Conservation (phyloP, 176 grass and related monocot genomes). For the Panicum miliaceum region DNA sequence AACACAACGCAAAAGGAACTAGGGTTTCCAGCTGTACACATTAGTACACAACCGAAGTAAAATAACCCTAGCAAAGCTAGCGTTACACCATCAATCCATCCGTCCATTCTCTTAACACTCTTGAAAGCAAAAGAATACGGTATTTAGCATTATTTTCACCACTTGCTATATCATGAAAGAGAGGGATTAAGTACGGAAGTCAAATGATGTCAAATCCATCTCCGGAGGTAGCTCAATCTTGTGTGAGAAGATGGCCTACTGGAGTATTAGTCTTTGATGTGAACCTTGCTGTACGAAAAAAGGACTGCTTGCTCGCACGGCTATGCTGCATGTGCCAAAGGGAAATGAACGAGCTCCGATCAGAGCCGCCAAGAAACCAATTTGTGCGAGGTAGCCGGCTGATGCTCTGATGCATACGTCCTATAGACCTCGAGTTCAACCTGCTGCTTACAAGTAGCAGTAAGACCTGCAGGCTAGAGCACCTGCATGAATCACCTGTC, state of each 20-base stretch:
- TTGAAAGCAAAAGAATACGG: too few relatives aligned
- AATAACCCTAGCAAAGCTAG: not conserved
- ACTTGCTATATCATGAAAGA: not conserved
- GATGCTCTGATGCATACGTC: not conserved
- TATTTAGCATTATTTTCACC: not conserved
- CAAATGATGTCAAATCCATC: not conserved
- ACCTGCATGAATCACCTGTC: not conserved
- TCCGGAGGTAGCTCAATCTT: not conserved
- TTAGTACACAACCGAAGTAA: not conserved
- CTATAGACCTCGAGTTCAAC: not conserved
- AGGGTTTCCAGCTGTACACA: too few relatives aligned
- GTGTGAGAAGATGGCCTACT: not conserved
- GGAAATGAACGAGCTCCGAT: not conserved
- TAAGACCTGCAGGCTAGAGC: too few relatives aligned
- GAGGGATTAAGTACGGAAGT: not conserved
- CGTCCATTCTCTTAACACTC: too few relatives aligned
- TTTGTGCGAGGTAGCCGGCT: not conserved
- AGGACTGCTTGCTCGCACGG: too few relatives aligned
- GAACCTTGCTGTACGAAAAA: not conserved
- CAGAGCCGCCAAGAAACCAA: not conserved
- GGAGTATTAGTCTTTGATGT: slow-evolving; percentile 18
- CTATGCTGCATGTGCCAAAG: not conserved
- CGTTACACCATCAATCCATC: too few relatives aligned
- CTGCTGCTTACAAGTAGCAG: not conserved
- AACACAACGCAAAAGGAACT: too few relatives aligned